Percentiles rank a stretch among this genome's conserved stretches.
These are phyloP conservation scores for Ustilago hordei DNA, from an alignment of 1,284 basidiomycete species.

Conservation along the genomic window DNA sequence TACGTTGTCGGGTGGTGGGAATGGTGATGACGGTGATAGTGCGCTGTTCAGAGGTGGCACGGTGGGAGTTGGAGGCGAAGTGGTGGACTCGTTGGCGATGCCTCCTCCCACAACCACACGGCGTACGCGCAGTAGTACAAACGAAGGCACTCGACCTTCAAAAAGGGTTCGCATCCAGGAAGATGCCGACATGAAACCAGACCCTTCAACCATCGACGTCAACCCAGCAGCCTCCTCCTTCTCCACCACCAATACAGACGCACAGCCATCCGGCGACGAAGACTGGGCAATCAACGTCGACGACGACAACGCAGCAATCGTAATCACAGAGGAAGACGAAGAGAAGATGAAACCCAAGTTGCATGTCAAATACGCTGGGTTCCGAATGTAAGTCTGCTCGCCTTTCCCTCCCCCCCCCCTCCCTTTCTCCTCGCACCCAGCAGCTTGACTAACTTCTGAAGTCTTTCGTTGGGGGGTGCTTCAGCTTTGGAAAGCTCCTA, in stretches of 20 bases:
- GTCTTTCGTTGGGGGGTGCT: background rate
- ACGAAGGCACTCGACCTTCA: constrained; percentile 16
- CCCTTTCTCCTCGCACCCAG: background rate
- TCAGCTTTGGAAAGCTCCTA: constrained; percentile 62
- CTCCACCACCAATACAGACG: background rate
- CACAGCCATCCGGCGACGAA: constrained; percentile 7
- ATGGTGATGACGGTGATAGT: constrained; percentile 21
- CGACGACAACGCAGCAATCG: constrained; percentile 27
- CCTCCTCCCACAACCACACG: constrained; percentile 33
- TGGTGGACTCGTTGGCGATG: constrained; percentile 26
- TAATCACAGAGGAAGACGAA: constrained; percentile 49
- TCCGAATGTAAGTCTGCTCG: constrained; percentile 41
- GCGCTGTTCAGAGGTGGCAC: constrained; percentile 21
- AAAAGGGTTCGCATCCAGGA: constrained; percentile 41
- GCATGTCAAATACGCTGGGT: constrained; percentile 50
- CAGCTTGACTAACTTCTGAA: too few species aligned
- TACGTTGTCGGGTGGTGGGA: constrained; percentile 22
- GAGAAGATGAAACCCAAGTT: constrained; percentile 55
- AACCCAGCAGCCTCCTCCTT: background rate
- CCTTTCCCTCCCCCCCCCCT: background rate
- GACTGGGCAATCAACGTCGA: background rate
- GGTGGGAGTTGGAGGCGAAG: background rate
- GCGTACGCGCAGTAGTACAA: constrained; percentile 13
- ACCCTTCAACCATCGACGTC: constrained; percentile 3
- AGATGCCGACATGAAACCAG: constrained; percentile 28